phyloP scores from a whole-genome alignment of 108 stramenopile genomes.

The Aurantiochytrium sp. region DNA sequence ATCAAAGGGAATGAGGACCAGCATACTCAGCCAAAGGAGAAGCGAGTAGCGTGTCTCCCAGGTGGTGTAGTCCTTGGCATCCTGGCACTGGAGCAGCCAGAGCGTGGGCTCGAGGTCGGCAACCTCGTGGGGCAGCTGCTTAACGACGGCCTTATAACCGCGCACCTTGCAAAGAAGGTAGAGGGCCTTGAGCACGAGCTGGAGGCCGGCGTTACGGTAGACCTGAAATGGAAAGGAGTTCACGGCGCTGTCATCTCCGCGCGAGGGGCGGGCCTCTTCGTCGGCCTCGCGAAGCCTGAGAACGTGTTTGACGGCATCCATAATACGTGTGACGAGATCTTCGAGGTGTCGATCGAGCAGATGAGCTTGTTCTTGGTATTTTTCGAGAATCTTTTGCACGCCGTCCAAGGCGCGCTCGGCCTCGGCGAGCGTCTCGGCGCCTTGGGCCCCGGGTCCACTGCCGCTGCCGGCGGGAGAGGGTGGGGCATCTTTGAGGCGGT shows the following conservation, averaged over 20 bases:
- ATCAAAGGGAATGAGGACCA: slow-evolving; percentile 90
- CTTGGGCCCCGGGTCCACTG: background rate
- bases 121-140: slow-evolving; percentile 79
- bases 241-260: slow-evolving; percentile 1
- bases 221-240: slow-evolving; percentile 23
- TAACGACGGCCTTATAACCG: slow-evolving; percentile 73
- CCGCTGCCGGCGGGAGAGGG: background rate
- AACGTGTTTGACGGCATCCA: slow-evolving; percentile 11
- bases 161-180: slow-evolving; percentile 84
- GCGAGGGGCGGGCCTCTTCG: background rate
- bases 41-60: slow-evolving; percentile 89
- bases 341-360: slow-evolving; percentile 76
- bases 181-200: slow-evolving; percentile 61
- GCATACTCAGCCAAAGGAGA: slow-evolving; percentile 88
- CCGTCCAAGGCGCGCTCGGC: background rate
- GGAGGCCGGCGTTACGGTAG: slow-evolving; percentile 38
- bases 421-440: background rate
- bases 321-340: slow-evolving; percentile 49
- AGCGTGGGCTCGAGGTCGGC: slow-evolving; percentile 78
- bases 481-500: background rate
- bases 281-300: background rate
- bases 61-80: slow-evolving; percentile 42
- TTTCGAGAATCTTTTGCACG: slow-evolving; percentile 51
- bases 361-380: slow-evolving; percentile 85
- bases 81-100: slow-evolving; percentile 50